Conservation (phyloP, 208 protist species). For the Crithidia brevicula region DNA sequence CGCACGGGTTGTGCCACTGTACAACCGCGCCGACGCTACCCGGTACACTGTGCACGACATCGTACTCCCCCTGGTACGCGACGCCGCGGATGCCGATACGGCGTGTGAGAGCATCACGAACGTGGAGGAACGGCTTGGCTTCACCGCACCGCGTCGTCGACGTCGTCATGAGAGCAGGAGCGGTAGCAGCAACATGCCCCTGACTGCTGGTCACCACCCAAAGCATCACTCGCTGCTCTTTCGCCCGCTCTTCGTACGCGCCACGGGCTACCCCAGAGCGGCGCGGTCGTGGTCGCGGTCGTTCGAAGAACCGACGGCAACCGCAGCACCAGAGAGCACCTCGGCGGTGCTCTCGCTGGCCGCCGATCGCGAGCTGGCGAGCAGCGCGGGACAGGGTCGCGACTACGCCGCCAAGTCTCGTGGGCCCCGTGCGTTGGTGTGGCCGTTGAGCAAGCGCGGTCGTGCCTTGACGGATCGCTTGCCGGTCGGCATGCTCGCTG, state of each 20-base stretch:
- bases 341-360: slow-evolving; percentile 24
- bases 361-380: slow-evolving; percentile 47
- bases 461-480: slow-evolving; percentile 64
- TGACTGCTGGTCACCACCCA: background rate
- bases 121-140: slow-evolving; percentile 22
- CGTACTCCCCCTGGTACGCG: slow-evolving; percentile 17
- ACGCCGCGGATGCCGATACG: background rate
- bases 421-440: slow-evolving; percentile 34
- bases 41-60: slow-evolving; percentile 27
- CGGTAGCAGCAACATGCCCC: background rate
- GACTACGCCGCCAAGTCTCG: slow-evolving; percentile 51
- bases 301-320: slow-evolving; percentile 47
- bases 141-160: background rate
- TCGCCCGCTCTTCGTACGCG: slow-evolving; percentile 35
- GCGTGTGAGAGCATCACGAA: slow-evolving; percentile 22
- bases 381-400: slow-evolving; percentile 13
- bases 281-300: slow-evolving; percentile 55
- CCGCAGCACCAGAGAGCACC: background rate
- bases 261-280: slow-evolving; percentile 36
- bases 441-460: slow-evolving; percentile 72
- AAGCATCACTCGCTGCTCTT: slow-evolving; percentile 18
- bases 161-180: background rate
- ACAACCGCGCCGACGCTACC: slow-evolving; percentile 17
- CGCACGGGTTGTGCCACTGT: slow-evolving; percentile 1
- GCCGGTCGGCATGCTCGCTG: slow-evolving; percentile 61